Evolutionary conservation across 257 asterid species (phyloP), one percentile per base, ranked within the genome.

Genomic region (Fraxinus cuspidata): DNA sequence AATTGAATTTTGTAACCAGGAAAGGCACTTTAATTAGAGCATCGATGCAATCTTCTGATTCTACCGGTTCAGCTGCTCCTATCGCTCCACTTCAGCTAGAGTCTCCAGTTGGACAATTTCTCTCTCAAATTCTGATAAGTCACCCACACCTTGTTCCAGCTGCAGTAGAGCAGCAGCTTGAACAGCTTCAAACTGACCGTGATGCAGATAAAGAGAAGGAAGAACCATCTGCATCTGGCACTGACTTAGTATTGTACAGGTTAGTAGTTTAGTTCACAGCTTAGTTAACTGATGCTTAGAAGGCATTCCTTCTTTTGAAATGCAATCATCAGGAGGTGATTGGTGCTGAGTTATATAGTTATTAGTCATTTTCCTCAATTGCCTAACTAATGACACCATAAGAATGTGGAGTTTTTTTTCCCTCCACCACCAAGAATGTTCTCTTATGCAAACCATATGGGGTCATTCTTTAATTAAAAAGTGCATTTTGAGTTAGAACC

Each of bases 111-210:
- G 99, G 99, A 19, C 97, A 89, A 75, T 93, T 93, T 81, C 94
- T 96, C 16, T 79, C 97, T 37, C 87, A 96, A 84, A 90, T 96
- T 75, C 84, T 96, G 72, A 78, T 77, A 19, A 92, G 91, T 75
- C 97, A 96, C 79, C 99, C 97, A 1, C 99, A 96, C 84, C 96
- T 96, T 42, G 89, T 96, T 56, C 96, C 98, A 56, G 99, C 99
- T 77, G 99, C 99, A 5, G 98, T 90, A 16, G 99, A 96, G 21
- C 95, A 93, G 84, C 99, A 96, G 82, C 98, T 96, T 32, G 94
- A 93, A 85, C 98, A 88, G 90, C 97, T 96, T 82, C 92, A 89
- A 78, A 86, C 87, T 29, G 98, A 88, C 69, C 92, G 90, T 23
- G 93, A 92, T 80, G 91, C 90, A 7, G 98, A 90, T 58, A 83